Evolutionary conservation across 225 moss, liverwort and hornwort genomes (phyloP).

Genomic region (Marchantia paleacea): DNA sequence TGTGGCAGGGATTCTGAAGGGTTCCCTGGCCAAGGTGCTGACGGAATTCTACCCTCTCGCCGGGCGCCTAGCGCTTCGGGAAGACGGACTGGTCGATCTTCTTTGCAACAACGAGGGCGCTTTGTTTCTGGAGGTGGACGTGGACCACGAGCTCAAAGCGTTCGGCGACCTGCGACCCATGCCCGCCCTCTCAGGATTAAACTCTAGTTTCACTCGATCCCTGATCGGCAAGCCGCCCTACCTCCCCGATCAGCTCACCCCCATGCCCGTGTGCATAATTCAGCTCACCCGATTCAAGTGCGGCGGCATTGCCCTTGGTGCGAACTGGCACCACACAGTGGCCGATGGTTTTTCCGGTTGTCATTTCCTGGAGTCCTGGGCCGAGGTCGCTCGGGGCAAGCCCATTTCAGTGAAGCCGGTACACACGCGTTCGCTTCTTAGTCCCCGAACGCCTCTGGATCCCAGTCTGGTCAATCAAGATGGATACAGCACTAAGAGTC

Average conservation of each 20-base stretch:
- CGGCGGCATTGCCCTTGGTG: constrained; percentile 30
- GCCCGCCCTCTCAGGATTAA: constrained; percentile 22
- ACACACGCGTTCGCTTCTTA: constrained; percentile 16
- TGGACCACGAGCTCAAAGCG: constrained; percentile 10
- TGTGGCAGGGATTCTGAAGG: not conserved
- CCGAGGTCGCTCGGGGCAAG: constrained; percentile 20
- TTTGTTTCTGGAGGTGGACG: constrained; percentile 19
- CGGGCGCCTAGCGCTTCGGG: constrained; percentile 16
- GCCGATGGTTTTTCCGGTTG: constrained; percentile 38
- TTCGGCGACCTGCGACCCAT: constrained; percentile 13
- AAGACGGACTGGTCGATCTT: constrained; percentile 27
- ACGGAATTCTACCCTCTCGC: constrained; percentile 30
- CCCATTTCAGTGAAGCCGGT: constrained; percentile 20
- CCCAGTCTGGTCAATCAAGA: constrained; percentile 21
- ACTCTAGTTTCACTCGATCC: not conserved
- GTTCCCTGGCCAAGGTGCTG: constrained; percentile 14
- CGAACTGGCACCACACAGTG: constrained; percentile 47
- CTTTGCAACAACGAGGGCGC: constrained; percentile 30
- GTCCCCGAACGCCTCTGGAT: constrained; percentile 18
- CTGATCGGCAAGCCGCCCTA: not conserved
- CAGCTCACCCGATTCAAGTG: constrained; percentile 33
- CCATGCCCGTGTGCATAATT: constrained; percentile 17
- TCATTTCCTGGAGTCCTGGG: constrained; percentile 42
- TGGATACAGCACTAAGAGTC: constrained; percentile 21
- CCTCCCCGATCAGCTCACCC: constrained; percentile 16